Base-by-base conservation (phyloP, 805 yeast genomes). In the Saccharomycopsis guyanensis region DNA sequence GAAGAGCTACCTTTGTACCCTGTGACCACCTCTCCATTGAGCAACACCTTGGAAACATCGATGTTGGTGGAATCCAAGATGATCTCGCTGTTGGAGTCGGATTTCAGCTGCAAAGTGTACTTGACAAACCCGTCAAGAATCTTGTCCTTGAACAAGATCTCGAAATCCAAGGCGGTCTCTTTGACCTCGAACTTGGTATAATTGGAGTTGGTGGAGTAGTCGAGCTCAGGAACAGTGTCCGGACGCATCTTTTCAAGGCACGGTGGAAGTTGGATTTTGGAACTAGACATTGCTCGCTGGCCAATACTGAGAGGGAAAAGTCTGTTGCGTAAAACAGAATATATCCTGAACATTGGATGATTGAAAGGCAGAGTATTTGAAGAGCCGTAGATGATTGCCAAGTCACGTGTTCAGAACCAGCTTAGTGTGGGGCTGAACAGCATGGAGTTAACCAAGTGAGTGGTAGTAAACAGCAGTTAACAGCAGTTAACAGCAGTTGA, bases 191-290 rank as follows among this genome's bases (percentile, higher is more conserved):
- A 81, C 24, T 64, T 53, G 15, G 56, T 53, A 61, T 86, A 88
- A 60, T 82, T 84, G 36, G 95, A 86, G 40, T 80, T 68, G 2
- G 96, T 85, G 1, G 94, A 82, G 20, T 83, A 82, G 61, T 88
- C 96, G 8, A 59, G 47, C 55, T 79, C 86, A 3, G 86, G 54
- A 12, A 45, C 39, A 15, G 32, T 20, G 1, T 19, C 34, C 31
- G 54, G 54, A 13, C 54, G 43, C 2, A 42, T 38, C 25, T 44
- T 42, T 24, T 27, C 47, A 15, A 51, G 38, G 23, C 39, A 32
- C 16, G 40, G 42, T 12, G 54, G 54, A 20, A 51, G 43, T n/a
- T 22, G 40, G 2, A 45, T 33, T 4, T 27, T n/a, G 13, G 31
- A 16, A n/a, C 25, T 41, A 20, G 44, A 41, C 45, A 42, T 42